These are phyloP conservation scores for Sporothrix euskadiensis DNA, from an alignment of 2,329 filamentous ascomycete genomes.

Conservation along the genomic window DNA sequence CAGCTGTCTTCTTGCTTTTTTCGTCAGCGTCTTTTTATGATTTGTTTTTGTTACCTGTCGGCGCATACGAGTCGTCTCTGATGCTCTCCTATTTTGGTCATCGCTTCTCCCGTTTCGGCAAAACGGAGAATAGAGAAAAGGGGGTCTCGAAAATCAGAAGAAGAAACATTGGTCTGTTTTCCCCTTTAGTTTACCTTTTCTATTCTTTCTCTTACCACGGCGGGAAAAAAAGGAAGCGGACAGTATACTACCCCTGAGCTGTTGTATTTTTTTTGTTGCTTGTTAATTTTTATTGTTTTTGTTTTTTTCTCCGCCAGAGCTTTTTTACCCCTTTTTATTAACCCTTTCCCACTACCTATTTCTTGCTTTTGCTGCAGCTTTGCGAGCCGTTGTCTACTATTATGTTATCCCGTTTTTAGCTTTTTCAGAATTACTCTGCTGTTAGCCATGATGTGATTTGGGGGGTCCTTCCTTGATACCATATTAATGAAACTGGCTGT, in stretches of 20 bases:
- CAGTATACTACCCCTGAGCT: slow-evolving; percentile 26
- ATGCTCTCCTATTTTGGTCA: neutral
- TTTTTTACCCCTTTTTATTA: slow-evolving; percentile 23
- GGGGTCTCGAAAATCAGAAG: neutral
- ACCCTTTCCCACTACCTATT: neutral
- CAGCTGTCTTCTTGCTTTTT: neutral
- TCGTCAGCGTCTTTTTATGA: neutral
- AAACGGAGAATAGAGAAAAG: slow-evolving; percentile 7
- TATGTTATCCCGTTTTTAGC: slow-evolving; percentile 5
- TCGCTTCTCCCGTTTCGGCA: neutral
- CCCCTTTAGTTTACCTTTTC: neutral
- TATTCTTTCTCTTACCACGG: slow-evolving; percentile 16
- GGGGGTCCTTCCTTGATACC: slow-evolving; percentile 21
- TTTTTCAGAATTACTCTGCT: slow-evolving; percentile 13
- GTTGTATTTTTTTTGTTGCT: slow-evolving; percentile 21
- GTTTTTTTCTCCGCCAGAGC: slow-evolving; percentile 16
- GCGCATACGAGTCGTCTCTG: neutral
- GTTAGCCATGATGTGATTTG: slow-evolving; percentile 8
- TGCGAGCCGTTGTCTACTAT: slow-evolving; percentile 13
- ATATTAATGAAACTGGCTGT: slow-evolving; percentile 23
- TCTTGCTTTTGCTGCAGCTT: neutral
- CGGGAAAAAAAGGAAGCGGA: slow-evolving; percentile 25
- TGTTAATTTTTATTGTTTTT: slow-evolving; percentile 22
- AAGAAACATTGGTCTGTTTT: neutral
- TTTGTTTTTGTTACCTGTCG: neutral